Percentiles rank a stretch among this genome's conserved stretches.
These are phyloP conservation scores for Aspergillus cejpii DNA, from an alignment of 2,329 filamentous ascomycete genomes.

Conservation along the genomic window DNA sequence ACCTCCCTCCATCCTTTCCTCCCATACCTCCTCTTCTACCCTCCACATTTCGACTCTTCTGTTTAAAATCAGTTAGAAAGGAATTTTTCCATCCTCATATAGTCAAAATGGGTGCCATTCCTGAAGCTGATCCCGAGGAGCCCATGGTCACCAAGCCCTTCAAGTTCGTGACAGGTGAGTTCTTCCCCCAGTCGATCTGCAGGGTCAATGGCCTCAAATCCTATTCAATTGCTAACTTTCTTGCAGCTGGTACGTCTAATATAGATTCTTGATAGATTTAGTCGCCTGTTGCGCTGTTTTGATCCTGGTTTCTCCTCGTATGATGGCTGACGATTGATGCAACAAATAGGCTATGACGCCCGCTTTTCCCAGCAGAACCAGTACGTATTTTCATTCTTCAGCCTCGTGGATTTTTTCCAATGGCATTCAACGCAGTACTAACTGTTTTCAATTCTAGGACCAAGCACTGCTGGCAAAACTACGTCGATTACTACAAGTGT, in stretches of 20 bases:
- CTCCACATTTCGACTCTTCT: constrained; percentile 14
- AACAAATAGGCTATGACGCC: constrained; percentile 82
- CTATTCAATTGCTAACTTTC: constrained; percentile 38
- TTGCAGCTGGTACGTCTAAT: constrained; percentile 44
- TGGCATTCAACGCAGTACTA: constrained; percentile 4
- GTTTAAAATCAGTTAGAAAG: constrained; percentile 12
- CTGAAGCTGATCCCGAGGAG: constrained; percentile 58
- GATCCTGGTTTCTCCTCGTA: constrained; percentile 11
- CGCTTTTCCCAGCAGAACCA: constrained; percentile 95
- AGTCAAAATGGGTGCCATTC: constrained; percentile 75
- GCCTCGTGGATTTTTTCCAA: neutral
- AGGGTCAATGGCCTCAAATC: constrained; percentile 23
- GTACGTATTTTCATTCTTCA: constrained; percentile 30
- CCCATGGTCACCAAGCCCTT: constrained; percentile 95
- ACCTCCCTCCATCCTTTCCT: constrained; percentile 25
- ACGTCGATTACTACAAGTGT: constrained; percentile 99
- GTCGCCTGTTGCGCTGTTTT: constrained; percentile 7
- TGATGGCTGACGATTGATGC: constrained; percentile 30
- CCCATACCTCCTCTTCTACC: constrained; percentile 19
- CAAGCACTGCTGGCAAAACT: constrained; percentile 99
- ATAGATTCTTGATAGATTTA: constrained; percentile 11
- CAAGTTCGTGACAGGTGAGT: constrained; percentile 98
- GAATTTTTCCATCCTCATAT: constrained; percentile 16
- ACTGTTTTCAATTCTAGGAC: constrained; percentile 43
- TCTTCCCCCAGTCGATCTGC: constrained; percentile 15